Evolutionary conservation across 2,329 filamentous ascomycete genomes (phyloP).

Genomic region (Ceratocystis albifundus): DNA sequence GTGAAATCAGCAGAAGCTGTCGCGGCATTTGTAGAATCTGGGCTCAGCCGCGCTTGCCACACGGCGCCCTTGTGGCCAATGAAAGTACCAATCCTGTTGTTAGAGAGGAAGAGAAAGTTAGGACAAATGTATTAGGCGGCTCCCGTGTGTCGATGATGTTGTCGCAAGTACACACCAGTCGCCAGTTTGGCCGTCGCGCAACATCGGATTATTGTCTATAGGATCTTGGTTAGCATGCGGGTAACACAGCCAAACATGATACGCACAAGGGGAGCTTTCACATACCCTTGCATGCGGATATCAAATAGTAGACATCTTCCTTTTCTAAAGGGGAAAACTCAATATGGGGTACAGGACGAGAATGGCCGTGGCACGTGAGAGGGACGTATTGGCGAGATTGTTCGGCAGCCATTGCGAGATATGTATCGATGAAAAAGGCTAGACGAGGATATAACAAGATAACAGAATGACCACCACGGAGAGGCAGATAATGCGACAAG

Average conservation of each 20-base stretch:
- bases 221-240: constrained; percentile 1
- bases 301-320: constrained; percentile 78
- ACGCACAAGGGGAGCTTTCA: background rate
- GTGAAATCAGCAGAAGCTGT: constrained; percentile 95
- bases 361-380: constrained; percentile 88
- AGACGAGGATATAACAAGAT: background rate
- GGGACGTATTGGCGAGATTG: constrained; percentile 57
- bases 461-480: background rate
- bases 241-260: constrained; percentile 21
- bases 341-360: constrained; percentile 80
- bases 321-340: constrained; percentile 76
- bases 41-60: constrained; percentile 86
- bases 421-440: background rate
- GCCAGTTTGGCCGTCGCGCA: constrained; percentile 87
- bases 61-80: constrained; percentile 97
- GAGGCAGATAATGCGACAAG: background rate
- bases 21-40: constrained; percentile 76
- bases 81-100: constrained; percentile 85
- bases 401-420: constrained; percentile 26
- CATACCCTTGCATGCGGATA: constrained; percentile 81
- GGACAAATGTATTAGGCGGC: background rate
- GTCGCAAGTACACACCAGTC: constrained; percentile 54
- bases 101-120: background rate
- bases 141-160: background rate
- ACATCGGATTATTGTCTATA: constrained; percentile 92